A percentile compares a stretch with the other conserved stretches of the same genome.
phyloP scores from a whole-genome alignment of 805 yeast species.

The Tetrapisispora pingtungensis region DNA sequence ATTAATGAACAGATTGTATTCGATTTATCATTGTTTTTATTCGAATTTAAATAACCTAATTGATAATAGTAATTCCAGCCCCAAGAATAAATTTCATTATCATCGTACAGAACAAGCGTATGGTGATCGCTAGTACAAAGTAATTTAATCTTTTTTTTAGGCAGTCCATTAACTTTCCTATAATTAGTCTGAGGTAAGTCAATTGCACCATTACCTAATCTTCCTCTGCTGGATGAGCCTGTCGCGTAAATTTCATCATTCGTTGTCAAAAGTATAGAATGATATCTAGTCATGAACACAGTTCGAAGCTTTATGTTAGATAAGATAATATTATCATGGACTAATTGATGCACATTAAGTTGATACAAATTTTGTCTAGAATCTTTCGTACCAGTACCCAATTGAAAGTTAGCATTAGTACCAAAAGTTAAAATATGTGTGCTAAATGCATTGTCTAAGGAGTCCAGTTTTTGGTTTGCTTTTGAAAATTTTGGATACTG shows the following conservation, averaged over 20 bases:
- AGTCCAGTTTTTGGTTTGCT: background rate
- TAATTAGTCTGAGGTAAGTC: conserved; percentile 36
- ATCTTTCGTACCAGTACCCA: conserved; percentile 59
- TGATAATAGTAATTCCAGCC: conserved; percentile 66
- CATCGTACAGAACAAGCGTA: conserved; percentile 43
- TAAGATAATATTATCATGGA: conserved; percentile 5
- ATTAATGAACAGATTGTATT: conserved; percentile 13
- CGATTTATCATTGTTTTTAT: conserved; percentile 20
- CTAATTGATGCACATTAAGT: conserved; percentile 28
- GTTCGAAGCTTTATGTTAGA: conserved; percentile 37
- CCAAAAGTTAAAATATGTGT: conserved; percentile 55
- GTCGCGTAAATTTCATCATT: conserved; percentile 45
- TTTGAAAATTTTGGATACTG: conserved; percentile 6
- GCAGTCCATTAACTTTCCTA: conserved; percentile 33
- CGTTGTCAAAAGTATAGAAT: conserved; percentile 49
- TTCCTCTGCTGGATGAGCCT: conserved; percentile 62
- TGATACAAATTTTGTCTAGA: conserved; percentile 38
- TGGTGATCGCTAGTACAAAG: conserved; percentile 59
- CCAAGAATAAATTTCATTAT: conserved; percentile 62
- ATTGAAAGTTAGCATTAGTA: conserved; percentile 47
- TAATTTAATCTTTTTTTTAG: conserved; percentile 25
- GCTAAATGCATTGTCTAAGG: conserved; percentile 32
- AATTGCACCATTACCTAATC: conserved; percentile 50
- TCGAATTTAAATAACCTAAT: conserved; percentile 42
- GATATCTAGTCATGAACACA: conserved; percentile 52